A percentile compares a stretch with the other conserved stretches of the same genome.
Conservation (phyloP, 805 yeast genomes). For the Lipomyces sp. region DNA sequence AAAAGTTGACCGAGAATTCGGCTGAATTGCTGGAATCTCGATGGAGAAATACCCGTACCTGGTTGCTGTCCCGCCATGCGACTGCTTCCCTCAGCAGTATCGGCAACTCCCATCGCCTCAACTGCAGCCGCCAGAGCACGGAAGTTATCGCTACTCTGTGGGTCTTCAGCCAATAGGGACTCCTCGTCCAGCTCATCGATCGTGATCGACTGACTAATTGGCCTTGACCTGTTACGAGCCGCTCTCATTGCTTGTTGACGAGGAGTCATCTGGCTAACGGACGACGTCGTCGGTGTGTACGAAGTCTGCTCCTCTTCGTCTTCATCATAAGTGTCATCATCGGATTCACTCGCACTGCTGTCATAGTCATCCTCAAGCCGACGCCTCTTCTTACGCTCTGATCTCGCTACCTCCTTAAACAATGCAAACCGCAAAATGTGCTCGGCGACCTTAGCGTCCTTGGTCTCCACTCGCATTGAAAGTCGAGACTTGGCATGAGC, state of each 20-base stretch:
- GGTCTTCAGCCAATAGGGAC: conserved; percentile 2
- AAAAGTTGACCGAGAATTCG: conserved; percentile 55
- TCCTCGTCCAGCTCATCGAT: conserved; percentile 4
- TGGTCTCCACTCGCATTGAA: conserved; percentile 69
- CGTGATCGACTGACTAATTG: background rate
- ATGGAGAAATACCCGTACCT: conserved; percentile 53
- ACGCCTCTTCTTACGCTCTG: conserved; percentile 42
- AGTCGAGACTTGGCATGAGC: conserved; percentile 97
- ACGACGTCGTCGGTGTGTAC: conserved; percentile 14
- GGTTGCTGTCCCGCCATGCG: conserved; percentile 34
- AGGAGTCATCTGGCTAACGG: conserved; percentile 15
- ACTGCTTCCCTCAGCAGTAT: conserved; percentile 19
- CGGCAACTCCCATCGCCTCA: conserved; percentile 38
- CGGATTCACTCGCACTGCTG: conserved; percentile 34
- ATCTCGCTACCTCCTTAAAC: conserved; percentile 69
- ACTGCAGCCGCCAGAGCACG: conserved; percentile 30
- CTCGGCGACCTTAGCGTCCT: conserved; percentile 87
- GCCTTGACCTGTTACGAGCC: background rate
- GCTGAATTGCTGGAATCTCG: conserved; percentile 55
- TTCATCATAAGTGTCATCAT: conserved; percentile 42
- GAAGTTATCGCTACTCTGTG: conserved; percentile 24
- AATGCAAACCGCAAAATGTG: conserved; percentile 82
- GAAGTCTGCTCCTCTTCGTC: conserved; percentile 40
- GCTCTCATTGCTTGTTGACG: conserved; percentile 11
- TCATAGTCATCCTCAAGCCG: conserved; percentile 47